phyloP scores from a whole-genome alignment of 129 eudicot species.

The Flaveria trinervia region DNA sequence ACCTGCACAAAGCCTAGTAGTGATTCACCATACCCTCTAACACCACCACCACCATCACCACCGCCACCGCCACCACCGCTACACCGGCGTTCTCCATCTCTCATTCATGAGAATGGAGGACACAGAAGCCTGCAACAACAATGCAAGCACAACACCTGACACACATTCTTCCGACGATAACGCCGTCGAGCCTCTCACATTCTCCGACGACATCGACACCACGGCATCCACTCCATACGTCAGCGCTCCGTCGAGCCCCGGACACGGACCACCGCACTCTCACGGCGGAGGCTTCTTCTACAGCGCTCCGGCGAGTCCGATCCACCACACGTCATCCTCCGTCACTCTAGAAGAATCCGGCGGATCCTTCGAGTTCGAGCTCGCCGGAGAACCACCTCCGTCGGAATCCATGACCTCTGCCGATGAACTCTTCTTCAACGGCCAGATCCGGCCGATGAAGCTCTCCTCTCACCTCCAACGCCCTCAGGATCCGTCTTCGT shows the following conservation, averaged over 20 bases:
- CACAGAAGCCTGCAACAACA: constrained; percentile 25
- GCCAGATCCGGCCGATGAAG: constrained; percentile 94
- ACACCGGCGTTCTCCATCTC: background rate
- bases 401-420: constrained; percentile 68
- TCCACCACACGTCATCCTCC: constrained; percentile 43
- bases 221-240: constrained; percentile 70
- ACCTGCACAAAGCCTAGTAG: background rate
- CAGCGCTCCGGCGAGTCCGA: constrained; percentile 89
- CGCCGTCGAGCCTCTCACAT: constrained; percentile 13
- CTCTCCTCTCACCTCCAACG: constrained; percentile 67
- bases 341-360: constrained; percentile 25
- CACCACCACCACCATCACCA: no score
- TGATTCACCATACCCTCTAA: background rate
- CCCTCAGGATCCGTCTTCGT: constrained; percentile 61
- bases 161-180: background rate
- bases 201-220: constrained; percentile 48
- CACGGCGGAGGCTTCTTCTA: constrained; percentile 55
- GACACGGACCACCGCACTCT: constrained; percentile 35
- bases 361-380: constrained; percentile 64
- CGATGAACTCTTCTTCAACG: constrained; percentile 78
- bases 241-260: constrained; percentile 83
- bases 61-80: background rate
- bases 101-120: constrained; percentile 28
- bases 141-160: constrained; percentile 1
- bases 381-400: constrained; percentile 34